A percentile compares a stretch with the other conserved stretches of the same genome.
Evolutionary conservation across 345 rosid genomes (phyloP).

Genomic region (Lepidium africanum): DNA sequence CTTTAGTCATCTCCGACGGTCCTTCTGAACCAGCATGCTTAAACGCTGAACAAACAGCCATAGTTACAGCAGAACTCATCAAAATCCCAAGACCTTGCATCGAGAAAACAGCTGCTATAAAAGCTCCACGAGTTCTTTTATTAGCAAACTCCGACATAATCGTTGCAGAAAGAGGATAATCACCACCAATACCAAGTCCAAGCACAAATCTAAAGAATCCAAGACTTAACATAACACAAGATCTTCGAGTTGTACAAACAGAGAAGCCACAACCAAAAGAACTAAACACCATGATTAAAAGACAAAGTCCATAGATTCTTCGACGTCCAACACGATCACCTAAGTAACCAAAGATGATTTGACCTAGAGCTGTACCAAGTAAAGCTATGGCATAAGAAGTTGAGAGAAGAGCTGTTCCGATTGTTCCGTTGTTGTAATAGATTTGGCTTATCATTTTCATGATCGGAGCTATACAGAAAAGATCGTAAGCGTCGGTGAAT

Average conservation of each 20-base stretch:
- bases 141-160: slow-evolving; percentile 85
- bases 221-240: slow-evolving; percentile 50
- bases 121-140: slow-evolving; percentile 61
- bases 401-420: slow-evolving; percentile 22
- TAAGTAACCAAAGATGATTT: slow-evolving; percentile 47
- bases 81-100: slow-evolving; percentile 75
- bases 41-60: slow-evolving; percentile 39
- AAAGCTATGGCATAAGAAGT: slow-evolving; percentile 41
- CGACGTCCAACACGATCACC: slow-evolving; percentile 64
- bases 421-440: slow-evolving; percentile 14
- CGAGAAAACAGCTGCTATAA: slow-evolving; percentile 65
- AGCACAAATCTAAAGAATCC: slow-evolving; percentile 57
- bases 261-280: slow-evolving; percentile 66
- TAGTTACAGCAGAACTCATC: slow-evolving; percentile 44
- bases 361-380: slow-evolving; percentile 56
- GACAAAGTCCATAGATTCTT: slow-evolving; percentile 48
- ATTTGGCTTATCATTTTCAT: slow-evolving; percentile 40
- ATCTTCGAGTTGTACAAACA: slow-evolving; percentile 35
- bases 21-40: slow-evolving; percentile 11
- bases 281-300: slow-evolving; percentile 48
- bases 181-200: slow-evolving; percentile 74
- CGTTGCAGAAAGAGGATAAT: slow-evolving; percentile 71
- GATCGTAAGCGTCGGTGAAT: slow-evolving; percentile 46
- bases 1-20: not conserved
- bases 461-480: slow-evolving; percentile 37